Evolutionary conservation across 2,329 filamentous ascomycete genomes (phyloP).

Genomic region (Cryphonectria japonica): DNA sequence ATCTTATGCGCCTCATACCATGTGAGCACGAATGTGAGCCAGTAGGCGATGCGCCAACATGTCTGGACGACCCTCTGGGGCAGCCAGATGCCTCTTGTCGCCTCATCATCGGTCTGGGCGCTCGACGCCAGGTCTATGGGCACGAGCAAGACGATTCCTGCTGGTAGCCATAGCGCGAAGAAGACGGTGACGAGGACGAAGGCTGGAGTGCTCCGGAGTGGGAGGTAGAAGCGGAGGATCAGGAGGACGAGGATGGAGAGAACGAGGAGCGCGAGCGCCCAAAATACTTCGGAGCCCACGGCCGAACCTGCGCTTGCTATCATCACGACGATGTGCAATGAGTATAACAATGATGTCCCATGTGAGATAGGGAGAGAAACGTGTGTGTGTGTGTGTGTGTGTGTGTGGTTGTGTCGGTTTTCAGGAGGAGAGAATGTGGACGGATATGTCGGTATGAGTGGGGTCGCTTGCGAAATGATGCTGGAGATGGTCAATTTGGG

Average conservation of each 20-base stretch:
- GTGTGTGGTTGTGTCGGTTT: neutral
- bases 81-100: constrained; percentile 83
- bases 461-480: constrained; percentile 17
- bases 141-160: constrained; percentile 87
- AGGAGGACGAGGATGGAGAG: constrained; percentile 80
- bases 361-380: neutral
- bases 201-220: constrained; percentile 84
- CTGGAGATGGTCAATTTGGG: constrained; percentile 27
- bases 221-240: constrained; percentile 86
- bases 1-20: constrained; percentile 62
- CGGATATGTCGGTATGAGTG: neutral
- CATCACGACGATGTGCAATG: constrained; percentile 28
- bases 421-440: neutral
- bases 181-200: constrained; percentile 93
- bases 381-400: neutral
- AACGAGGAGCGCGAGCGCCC: constrained; percentile 69
- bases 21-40: constrained; percentile 92
- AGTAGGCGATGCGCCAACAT: constrained; percentile 94
- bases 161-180: constrained; percentile 90
- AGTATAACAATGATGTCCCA: constrained; percentile 17
- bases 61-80: constrained; percentile 78
- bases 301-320: constrained; percentile 50
- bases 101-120: constrained; percentile 71
- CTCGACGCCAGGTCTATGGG: constrained; percentile 94
- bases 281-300: constrained; percentile 80